A percentile compares a stretch with the other conserved stretches of the same genome.
Evolutionary conservation across 139 green algal genomes (phyloP).

Genomic region (Chlorokybus atmophyticus): DNA sequence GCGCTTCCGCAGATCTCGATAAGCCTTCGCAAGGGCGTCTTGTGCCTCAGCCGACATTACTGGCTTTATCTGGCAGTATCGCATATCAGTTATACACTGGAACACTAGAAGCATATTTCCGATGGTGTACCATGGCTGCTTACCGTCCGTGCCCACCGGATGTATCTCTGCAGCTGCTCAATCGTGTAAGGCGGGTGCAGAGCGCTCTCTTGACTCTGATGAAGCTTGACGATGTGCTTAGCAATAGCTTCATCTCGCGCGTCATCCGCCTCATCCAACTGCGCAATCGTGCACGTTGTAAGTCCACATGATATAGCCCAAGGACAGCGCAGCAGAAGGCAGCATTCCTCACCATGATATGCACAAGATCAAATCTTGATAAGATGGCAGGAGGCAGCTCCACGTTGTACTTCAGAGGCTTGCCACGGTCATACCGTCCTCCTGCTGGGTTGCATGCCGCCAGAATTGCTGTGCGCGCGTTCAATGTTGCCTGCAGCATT

Average conservation of each 20-base stretch:
- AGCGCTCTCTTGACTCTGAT: constrained; percentile 23
- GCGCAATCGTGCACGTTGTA: too few relatives aligned
- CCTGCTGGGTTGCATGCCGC: constrained; percentile 89
- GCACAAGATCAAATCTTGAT: constrained; percentile 87
- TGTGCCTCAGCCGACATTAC: constrained; percentile 43
- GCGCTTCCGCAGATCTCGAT: constrained; percentile 69
- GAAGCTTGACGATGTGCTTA: constrained; percentile 35
- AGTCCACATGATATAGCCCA: too few relatives aligned
- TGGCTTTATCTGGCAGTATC: too few relatives aligned
- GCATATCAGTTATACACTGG: too few relatives aligned
- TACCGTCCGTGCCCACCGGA: constrained; percentile 75
- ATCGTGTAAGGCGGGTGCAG: constrained; percentile 56
- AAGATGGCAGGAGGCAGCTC: constrained; percentile 94
- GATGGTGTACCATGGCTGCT: too few relatives aligned
- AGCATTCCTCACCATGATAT: constrained; percentile 41
- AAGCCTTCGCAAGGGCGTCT: constrained; percentile 53
- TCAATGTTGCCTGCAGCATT: constrained; percentile 94
- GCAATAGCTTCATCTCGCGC: constrained; percentile 25
- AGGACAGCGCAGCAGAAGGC: too few relatives aligned
- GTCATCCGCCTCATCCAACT: constrained; percentile 27
- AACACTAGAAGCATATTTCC: too few relatives aligned
- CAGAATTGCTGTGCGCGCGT: constrained; percentile 79
- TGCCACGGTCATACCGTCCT: constrained; percentile 81
- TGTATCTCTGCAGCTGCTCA: constrained; percentile 84
- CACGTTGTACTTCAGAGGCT: constrained; percentile 92